Evolutionary conservation across 257 asterid species (phyloP).

Genomic region (Fraxinus cuspidata): DNA sequence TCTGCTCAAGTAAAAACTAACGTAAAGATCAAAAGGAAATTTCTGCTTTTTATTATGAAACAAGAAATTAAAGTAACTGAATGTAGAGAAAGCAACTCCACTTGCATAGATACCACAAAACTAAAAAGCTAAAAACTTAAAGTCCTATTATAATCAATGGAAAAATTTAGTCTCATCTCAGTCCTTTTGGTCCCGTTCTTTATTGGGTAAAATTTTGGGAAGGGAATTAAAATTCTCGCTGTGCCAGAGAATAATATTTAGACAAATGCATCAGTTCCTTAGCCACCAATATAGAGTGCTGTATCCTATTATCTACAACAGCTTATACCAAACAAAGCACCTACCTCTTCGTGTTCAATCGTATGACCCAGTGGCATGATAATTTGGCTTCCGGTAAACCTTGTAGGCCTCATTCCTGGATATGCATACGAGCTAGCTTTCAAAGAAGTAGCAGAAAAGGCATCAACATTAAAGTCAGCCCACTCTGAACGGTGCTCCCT

Average conservation of each 20-base stretch:
- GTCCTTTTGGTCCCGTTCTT: background rate
- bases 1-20: background rate
- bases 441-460: conserved; percentile 80
- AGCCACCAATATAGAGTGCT: background rate
- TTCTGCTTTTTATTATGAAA: background rate
- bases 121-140: too few species aligned
- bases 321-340: background rate
- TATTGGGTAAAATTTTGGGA: background rate
- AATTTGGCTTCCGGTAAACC: conserved; percentile 93
- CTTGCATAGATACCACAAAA: background rate
- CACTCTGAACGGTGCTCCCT: conserved; percentile 99
- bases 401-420: conserved; percentile 91
- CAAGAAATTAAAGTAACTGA: background rate
- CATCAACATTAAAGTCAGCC: conserved; percentile 96
- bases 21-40: background rate
- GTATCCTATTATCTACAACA: background rate
- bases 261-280: background rate
- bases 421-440: conserved; percentile 67
- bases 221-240: background rate
- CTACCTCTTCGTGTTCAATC: conserved; percentile 94
- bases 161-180: background rate
- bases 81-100: background rate
- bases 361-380: conserved; percentile 96
- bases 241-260: background rate
- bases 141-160: background rate